phyloP scores from a whole-genome alignment of 129 eudicot species.

The Arctium minus region DNA sequence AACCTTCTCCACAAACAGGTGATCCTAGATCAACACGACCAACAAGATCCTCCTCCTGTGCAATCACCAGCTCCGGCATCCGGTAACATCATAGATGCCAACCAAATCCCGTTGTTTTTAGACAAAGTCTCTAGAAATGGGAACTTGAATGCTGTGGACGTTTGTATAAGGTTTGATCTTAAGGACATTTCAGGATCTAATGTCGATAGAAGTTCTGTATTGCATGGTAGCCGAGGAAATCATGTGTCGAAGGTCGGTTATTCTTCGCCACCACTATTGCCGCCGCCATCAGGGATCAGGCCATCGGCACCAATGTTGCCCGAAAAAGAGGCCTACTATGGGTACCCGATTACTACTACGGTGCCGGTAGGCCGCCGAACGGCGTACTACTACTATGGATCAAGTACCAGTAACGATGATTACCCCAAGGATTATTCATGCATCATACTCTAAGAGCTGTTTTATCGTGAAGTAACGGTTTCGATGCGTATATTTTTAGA shows the following conservation, averaged over 20 bases:
- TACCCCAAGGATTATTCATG: too few species aligned
- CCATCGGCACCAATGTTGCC: neutral
- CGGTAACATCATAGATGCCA: neutral
- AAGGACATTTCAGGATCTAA: neutral
- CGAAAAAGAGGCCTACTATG: neutral
- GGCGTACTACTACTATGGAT: too few species aligned
- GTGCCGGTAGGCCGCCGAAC: neutral
- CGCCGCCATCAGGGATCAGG: neutral
- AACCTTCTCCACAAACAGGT: neutral
- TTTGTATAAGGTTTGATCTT: neutral
- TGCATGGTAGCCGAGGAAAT: too few species aligned
- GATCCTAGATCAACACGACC: neutral
- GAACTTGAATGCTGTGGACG: neutral
- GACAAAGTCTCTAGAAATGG: neutral
- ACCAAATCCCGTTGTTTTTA: neutral
- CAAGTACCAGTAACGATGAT: too few species aligned
- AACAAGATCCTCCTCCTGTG: neutral
- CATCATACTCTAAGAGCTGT: too few species aligned
- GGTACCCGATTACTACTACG: neutral
- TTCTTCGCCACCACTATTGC: neutral
- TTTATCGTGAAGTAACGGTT: too few species aligned
- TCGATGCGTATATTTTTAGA: too few species aligned
- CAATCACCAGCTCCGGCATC: neutral
- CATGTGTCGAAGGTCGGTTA: neutral
- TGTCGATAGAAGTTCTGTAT: neutral